Evolutionary conservation across 2,329 filamentous ascomycete genomes (phyloP).

Genomic region (Fusarium pininemorale): DNA sequence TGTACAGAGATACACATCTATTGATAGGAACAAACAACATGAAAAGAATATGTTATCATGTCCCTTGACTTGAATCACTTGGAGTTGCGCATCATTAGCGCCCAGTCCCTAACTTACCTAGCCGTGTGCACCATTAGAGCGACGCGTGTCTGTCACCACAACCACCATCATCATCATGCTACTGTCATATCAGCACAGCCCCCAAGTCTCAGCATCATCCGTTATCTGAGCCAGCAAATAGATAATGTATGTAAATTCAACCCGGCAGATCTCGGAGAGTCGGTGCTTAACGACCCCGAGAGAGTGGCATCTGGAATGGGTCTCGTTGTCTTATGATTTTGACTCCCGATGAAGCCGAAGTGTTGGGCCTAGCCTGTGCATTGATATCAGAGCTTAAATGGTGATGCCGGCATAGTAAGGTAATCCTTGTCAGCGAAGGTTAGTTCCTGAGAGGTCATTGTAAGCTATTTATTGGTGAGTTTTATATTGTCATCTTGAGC

Average conservation of each 20-base stretch:
- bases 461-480: neutral
- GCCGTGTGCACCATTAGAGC: neutral
- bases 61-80: neutral
- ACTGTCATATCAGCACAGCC: slow-evolving; percentile 3
- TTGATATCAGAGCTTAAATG: neutral
- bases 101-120: neutral
- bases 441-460: neutral
- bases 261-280: neutral
- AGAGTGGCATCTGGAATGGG: neutral
- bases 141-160: neutral
- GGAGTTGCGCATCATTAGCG: neutral
- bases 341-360: slow-evolving; percentile 18
- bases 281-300: neutral
- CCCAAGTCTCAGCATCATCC: neutral
- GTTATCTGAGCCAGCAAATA: neutral
- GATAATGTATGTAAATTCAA: neutral
- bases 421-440: neutral
- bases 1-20: slow-evolving; percentile 7
- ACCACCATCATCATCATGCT: neutral
- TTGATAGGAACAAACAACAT: slow-evolving; percentile 8
- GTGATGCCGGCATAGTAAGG: neutral
- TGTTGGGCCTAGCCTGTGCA: neutral
- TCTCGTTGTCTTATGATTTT: neutral
- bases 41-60: neutral
- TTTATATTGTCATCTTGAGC: neutral